Evolutionary conservation across 495 filamentous ascomycete species (phyloP), one percentile per base, ranked within the genome.

Genomic region (Clavariopsis aquatica): DNA sequence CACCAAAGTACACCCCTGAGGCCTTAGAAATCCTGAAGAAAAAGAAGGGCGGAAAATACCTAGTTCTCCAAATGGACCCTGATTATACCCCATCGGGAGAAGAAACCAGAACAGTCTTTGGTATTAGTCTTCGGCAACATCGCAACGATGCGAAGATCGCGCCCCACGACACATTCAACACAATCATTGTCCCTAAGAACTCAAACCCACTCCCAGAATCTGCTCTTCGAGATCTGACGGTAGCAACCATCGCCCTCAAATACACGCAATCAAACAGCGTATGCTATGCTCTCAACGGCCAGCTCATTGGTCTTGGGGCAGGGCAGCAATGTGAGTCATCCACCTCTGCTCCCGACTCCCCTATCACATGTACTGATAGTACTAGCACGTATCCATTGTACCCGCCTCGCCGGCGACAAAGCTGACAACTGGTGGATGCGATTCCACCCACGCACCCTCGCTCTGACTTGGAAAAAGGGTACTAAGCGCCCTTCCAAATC

Each of bases 341-440:
- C 29, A 19, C n/a, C 13, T 15, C 7, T 47, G 24, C 27, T 56
- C 8, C 43, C 24, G 7, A 4, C 8, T 10, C 9, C n/a, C 12
- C 4, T n/a, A 20, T 6, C 23, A 9, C 12, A 23, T 23, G 29
- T 12, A 41, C 52, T 56, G 20, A 56, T 20, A 36, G n/a, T 38
- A 9, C 13, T 20, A 71, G 68, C 69, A 64, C 87, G 94, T 68
- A 98, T 98, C 70, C 95, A 98, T 83, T 98, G 95, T 83, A 98
- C 94, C 26, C 88, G 94, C 65, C 84, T 98, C 45, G 94, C 94
- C n/a, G 94, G 95, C 66, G 94, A 96, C 80, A 98, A 98, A 82
- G 91, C 92, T 52, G 94, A 98, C 77, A 96, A 93, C 82, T 98
- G 94, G 94, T 98, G 94, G 94, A 87, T 98, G 79, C 88, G 94